Base-by-base conservation (phyloP, 2,329 filamentous ascomycete genomes). In the Apiospora koreana region DNA sequence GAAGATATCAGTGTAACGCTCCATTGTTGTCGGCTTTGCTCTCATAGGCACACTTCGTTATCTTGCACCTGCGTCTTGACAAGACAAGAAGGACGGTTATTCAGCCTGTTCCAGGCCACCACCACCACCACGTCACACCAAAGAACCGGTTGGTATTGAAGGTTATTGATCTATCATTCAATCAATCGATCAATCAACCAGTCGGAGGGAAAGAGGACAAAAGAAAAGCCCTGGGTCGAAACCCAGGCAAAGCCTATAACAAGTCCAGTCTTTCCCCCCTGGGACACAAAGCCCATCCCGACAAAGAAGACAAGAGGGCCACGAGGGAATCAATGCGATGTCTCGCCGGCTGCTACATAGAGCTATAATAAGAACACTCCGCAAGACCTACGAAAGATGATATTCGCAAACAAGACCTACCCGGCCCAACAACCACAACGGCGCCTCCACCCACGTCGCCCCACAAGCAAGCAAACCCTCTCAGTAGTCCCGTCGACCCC, bases 1-100 rank as follows among this genome's bases (percentile, higher is more conserved):
- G 18, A n/a, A 58, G 54, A 62, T n/a, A 38, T 21, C 28, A 18
- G 31, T 62, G 54, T 38, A n/a, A 62, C 54, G 31, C 54, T 62
- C 54, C 54, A 62, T 62, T 38, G 54, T 62, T 23, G 54, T n/a
- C 31, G 54, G 54, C 31, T 38, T 62, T n/a, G 54, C 54, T 62
- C 54, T 35, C 50, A 58, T 58, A 58, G 50, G 50, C 9, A 58
- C 28, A 35, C 18, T 6, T 16, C 46, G 9, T 31, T 58, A 58
- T 58, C 50, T 58, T 58, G 16, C 50, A 58, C 50, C 50, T 58
- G 50, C 18, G 18, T 58, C 25, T 38, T n/a, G 54, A 38, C 54
- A 38, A 38, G 31, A 62, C 54, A 38, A 38, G 31, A 38, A 38
- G 21, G 31, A 62, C 54, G n/a, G 4, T 31, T 10, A 62, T 62